Evolutionary conservation across 768 basidiomycete species (phyloP).

Genomic region (Podaxis rugospora): DNA sequence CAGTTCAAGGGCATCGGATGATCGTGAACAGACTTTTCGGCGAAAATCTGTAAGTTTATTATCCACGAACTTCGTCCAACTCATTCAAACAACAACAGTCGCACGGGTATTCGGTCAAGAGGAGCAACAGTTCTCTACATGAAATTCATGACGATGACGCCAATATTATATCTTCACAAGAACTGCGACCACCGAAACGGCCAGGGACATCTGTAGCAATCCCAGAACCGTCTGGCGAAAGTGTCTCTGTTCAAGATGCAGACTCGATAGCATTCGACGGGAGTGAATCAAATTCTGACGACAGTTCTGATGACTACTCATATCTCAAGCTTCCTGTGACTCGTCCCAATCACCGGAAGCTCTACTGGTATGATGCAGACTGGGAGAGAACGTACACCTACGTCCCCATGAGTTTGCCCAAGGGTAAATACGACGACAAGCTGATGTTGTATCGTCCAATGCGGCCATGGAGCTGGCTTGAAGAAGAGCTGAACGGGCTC

Average conservation of each 20-base stretch:
- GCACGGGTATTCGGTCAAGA: no score
- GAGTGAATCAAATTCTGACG: neutral
- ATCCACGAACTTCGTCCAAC: neutral
- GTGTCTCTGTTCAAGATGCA: neutral
- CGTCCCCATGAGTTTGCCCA: conserved; percentile 10
- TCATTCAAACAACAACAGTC: no score
- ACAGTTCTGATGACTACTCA: no score
- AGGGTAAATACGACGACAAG: neutral
- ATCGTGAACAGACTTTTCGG: neutral
- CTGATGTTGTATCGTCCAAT: conserved; percentile 7
- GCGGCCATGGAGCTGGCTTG: conserved; percentile 1
- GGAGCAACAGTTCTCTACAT: no score
- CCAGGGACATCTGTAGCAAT: neutral
- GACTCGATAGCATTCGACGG: neutral
- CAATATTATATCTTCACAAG: neutral
- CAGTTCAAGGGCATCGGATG: neutral
- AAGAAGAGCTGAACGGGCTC: neutral
- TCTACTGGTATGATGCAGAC: conserved; percentile 10
- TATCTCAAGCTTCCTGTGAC: neutral
- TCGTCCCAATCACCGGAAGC: neutral
- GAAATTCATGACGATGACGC: neutral
- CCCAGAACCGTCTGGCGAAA: neutral
- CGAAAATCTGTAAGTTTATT: neutral
- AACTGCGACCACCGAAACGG: neutral
- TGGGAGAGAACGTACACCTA: conserved; percentile 12